Percentiles rank a stretch among this genome's conserved stretches.
These are phyloP conservation scores for Rhizopus arrhizus DNA, from an alignment of 371 early-diverging fungal species.

Conservation along the genomic window DNA sequence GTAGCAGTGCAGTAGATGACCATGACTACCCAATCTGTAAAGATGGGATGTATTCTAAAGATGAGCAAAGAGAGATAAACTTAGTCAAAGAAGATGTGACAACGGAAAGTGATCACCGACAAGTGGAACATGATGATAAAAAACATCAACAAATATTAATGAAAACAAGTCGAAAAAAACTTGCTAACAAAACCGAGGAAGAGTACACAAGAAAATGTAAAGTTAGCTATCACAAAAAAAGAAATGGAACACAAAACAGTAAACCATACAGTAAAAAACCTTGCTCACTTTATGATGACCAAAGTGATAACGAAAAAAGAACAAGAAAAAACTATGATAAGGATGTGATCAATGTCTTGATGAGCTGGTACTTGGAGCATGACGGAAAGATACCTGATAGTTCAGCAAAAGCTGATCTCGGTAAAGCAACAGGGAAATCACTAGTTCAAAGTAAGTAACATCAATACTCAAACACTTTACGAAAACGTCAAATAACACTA, in stretches of 20 bases:
- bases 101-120: constrained; percentile 2
- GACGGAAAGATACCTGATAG: constrained; percentile 37
- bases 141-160: constrained; percentile 2
- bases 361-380: constrained; percentile 41
- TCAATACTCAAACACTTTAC: neutral
- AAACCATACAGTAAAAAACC: neutral
- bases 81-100: neutral
- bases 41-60: neutral
- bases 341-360: constrained; percentile 32
- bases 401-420: constrained; percentile 24
- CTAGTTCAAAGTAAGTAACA: constrained; percentile 34
- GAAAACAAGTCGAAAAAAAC: neutral
- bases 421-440: constrained; percentile 30
- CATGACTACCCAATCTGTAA: neutral
- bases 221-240: neutral
- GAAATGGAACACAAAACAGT: neutral
- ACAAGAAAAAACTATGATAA: constrained; percentile 41
- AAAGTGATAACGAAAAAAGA: constrained; percentile 20
- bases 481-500: neutral
- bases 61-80: neutral
- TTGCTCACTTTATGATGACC: neutral
- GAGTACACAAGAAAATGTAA: constrained; percentile 1
- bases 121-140: constrained; percentile 2
- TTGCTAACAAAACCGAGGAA: neutral
- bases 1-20: neutral